These are phyloP conservation scores for Xylaria castorea DNA, from an alignment of 495 filamentous ascomycete genomes.

Conservation along the genomic window DNA sequence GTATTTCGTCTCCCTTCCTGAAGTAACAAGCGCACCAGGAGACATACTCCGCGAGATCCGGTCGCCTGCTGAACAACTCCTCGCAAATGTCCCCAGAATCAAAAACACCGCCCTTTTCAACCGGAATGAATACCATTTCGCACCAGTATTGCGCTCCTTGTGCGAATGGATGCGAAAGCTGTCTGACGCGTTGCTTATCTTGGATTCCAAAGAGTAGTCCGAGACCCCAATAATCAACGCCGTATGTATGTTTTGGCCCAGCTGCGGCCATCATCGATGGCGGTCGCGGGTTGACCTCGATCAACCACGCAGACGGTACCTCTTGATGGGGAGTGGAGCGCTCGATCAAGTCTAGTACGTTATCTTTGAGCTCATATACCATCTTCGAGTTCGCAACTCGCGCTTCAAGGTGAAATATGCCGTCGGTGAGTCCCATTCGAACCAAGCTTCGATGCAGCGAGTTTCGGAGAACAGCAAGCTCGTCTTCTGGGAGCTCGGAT, in stretches of 20 bases:
- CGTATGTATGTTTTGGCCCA: slow-evolving; percentile 44
- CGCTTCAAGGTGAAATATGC: slow-evolving; percentile 25
- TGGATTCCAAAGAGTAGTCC: neutral
- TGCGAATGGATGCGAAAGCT: neutral
- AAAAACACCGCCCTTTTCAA: slow-evolving; percentile 29
- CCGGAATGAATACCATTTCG: slow-evolving; percentile 41
- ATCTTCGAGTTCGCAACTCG: slow-evolving; percentile 44
- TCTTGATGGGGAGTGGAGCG: neutral
- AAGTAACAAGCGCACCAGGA: neutral
- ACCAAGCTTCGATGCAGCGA: slow-evolving; percentile 37
- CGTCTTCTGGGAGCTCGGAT: slow-evolving; percentile 38
- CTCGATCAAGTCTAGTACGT: slow-evolving; percentile 25
- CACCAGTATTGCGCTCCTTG: slow-evolving; percentile 39
- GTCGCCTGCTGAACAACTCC: slow-evolving; percentile 34
- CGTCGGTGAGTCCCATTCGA: neutral
- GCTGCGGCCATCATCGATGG: slow-evolving; percentile 42
- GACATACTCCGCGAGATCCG: slow-evolving; percentile 35
- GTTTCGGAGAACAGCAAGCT: slow-evolving; percentile 35
- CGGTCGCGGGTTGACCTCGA: slow-evolving; percentile 52
- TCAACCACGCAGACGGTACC: slow-evolving; percentile 35
- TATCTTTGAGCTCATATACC: slow-evolving; percentile 29
- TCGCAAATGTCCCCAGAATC: slow-evolving; percentile 28
- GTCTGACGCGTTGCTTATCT: neutral
- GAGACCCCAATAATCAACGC: slow-evolving; percentile 48
- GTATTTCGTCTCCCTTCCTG: slow-evolving; percentile 1